Evolutionary conservation across 108 stramenopile species (phyloP), one percentile per base, ranked within the genome.

Genomic region (Nitzschia sp.): DNA sequence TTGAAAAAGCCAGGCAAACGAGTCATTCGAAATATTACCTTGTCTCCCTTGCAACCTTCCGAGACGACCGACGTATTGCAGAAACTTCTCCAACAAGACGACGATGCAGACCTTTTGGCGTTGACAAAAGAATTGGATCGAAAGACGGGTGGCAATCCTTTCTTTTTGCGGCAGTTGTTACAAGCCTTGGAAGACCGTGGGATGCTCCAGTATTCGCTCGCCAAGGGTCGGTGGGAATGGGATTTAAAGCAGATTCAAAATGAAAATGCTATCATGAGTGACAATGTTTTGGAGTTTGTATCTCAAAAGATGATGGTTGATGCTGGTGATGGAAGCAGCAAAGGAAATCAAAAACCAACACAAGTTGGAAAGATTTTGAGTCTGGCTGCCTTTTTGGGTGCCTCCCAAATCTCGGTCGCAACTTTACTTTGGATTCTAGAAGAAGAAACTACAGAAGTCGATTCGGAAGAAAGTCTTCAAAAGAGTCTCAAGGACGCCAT

Each of bases 91-190:
- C 15, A 31, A 34, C 32, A 21, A 31, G 26, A 33, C 26, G 56
- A 58, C 17, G 33, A 31, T 1, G 53, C 15, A 53, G 56, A 58
- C 17, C 17, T 58, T 17, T 6, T 17, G 2, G 56, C 6, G 1
- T 2, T 33, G 31, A 31, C 32, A 1, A 26, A 13, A 32, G 29
- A 17, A 11, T 15, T 61, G 17, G 16, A 41, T n/a, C 32, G 32
- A 26, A 61, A 61, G 32, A 41, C 60, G 21, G 23, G 26, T 11
- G 60, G 60, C n/a, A 61, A 41, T 61, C 22, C 60, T 4, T 61
- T 61, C 26, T 61, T 61, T 22, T 15, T 45, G 23, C 13, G n/a
- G 6, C 31, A 31, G 2, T 5, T 61, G 22, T 5, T 61, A 0
- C 17, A 61, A 15, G 31, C 35, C 23, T 45, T 61, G 36, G 60